phyloP scores from a whole-genome alignment of 2,329 filamentous ascomycete species.

The Colletotrichum sp. region DNA sequence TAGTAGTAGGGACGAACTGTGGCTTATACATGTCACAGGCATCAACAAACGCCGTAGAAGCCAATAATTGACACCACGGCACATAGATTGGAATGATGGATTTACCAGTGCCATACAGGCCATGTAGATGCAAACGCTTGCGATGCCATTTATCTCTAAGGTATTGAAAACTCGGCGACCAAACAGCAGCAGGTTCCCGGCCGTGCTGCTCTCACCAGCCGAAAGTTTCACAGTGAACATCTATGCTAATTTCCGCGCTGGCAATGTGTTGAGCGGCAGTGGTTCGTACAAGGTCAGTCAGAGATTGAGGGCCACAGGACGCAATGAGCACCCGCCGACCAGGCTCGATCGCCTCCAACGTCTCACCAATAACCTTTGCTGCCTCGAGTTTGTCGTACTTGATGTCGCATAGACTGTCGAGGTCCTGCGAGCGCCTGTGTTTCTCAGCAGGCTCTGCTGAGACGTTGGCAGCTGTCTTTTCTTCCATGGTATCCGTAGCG shows the following conservation, averaged over 20 bases:
- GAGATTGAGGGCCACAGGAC: not conserved
- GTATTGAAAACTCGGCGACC: not conserved
- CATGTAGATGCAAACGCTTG: not conserved
- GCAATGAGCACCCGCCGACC: not conserved
- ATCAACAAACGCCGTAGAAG: not conserved
- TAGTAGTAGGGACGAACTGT: not conserved
- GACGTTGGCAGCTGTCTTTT: not conserved
- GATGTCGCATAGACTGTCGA: not conserved
- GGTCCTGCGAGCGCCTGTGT: not conserved
- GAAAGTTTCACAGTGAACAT: slow-evolving; percentile 2
- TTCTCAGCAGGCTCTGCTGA: not conserved
- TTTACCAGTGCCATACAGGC: not conserved
- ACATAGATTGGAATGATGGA: accelerated
- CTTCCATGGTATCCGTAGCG: not conserved
- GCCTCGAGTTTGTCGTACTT: not conserved
- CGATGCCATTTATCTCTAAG: not conserved
- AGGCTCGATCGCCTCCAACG: not conserved
- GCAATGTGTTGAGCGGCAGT: not conserved
- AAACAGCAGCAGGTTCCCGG: not conserved
- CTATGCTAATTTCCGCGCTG: not conserved
- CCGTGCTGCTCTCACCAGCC: not conserved
- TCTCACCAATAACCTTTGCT: not conserved
- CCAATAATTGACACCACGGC: not conserved
- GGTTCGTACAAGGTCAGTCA: not conserved
- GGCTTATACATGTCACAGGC: not conserved